Evolutionary conservation across 176 grass and related monocot species (phyloP).

Genomic region (Alloteropsis semialata): DNA sequence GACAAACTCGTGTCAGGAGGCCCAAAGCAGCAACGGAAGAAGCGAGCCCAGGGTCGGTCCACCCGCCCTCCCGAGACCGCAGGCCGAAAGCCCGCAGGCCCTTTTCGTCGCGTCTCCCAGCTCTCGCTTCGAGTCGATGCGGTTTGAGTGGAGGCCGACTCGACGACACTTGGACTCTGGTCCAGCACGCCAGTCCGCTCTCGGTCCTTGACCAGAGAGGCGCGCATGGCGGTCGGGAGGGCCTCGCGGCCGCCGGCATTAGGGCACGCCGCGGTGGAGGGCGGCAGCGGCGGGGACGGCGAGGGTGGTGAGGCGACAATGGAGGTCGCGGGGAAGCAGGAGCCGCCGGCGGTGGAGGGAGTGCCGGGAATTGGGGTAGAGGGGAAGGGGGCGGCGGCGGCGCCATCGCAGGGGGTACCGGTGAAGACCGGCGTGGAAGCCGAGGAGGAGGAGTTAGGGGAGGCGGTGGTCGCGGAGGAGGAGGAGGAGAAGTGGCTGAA

Average conservation of each 20-base stretch:
- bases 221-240: neutral
- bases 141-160: too few relatives aligned
- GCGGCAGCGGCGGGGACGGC: neutral
- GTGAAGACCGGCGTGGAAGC: neutral
- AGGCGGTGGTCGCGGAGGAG: too few relatives aligned
- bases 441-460: neutral
- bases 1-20: too few relatives aligned
- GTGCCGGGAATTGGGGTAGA: neutral
- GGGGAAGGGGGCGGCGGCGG: neutral
- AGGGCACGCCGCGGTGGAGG: neutral
- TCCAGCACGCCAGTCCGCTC: too few relatives aligned
- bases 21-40: too few relatives aligned
- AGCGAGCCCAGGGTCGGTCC: too few relatives aligned
- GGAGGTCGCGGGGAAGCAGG: neutral
- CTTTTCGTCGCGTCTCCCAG: too few relatives aligned
- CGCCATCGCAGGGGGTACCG: neutral
- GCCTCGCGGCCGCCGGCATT: neutral
- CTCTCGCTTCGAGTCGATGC: too few relatives aligned
- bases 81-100: too few relatives aligned
- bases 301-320: neutral
- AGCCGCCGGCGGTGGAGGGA: neutral
- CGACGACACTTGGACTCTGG: neutral
- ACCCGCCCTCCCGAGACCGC: too few relatives aligned
- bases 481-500: slow-evolving; percentile 36
- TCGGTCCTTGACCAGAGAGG: neutral